A percentile compares a stretch with the other conserved stretches of the same genome.
These are phyloP conservation scores for Apophysomyces elegans DNA, from an alignment of 371 early-diverging fungal species.

Conservation along the genomic window DNA sequence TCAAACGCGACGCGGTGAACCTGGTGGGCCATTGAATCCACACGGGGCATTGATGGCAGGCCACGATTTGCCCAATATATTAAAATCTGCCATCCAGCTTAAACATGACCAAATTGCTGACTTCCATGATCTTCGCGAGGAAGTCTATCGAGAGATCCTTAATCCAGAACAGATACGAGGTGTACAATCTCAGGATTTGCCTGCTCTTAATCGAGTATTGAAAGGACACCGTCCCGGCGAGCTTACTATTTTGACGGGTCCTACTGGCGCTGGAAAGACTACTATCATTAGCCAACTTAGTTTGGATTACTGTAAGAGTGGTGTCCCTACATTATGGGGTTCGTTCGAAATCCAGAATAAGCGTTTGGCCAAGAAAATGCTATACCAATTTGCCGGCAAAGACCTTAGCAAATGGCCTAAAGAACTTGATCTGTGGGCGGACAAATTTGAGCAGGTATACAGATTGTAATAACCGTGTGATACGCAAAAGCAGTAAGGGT, in stretches of 20 bases:
- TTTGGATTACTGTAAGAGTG: constrained; percentile 73
- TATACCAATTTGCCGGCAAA: constrained; percentile 69
- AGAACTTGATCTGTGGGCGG: constrained; percentile 60
- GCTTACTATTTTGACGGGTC: constrained; percentile 75
- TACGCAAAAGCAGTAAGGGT: not conserved
- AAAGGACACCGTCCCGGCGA: constrained; percentile 82
- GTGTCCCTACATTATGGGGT: constrained; percentile 81
- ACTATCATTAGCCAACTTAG: constrained; percentile 78
- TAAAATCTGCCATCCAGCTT: constrained; percentile 48
- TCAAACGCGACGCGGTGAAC: constrained; percentile 40
- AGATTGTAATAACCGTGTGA: not conserved
- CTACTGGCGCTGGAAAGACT: constrained; percentile 81
- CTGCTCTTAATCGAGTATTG: constrained; percentile 61
- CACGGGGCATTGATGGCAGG: constrained; percentile 40
- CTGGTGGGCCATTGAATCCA: constrained; percentile 49
- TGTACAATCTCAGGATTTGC: constrained; percentile 63
- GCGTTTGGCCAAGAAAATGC: constrained; percentile 73
- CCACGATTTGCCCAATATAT: constrained; percentile 33
- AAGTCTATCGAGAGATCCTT: constrained; percentile 68
- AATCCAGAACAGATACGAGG: constrained; percentile 72
- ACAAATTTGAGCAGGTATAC: constrained; percentile 66
- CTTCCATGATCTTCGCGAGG: constrained; percentile 64
- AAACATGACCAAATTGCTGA: constrained; percentile 71
- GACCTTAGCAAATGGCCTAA: constrained; percentile 52
- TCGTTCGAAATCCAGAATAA: constrained; percentile 81